Percentiles rank a stretch among this genome's conserved stretches.
Conservation (phyloP, 768 basidiomycete genomes). For the Pulveroboletus frians region DNA sequence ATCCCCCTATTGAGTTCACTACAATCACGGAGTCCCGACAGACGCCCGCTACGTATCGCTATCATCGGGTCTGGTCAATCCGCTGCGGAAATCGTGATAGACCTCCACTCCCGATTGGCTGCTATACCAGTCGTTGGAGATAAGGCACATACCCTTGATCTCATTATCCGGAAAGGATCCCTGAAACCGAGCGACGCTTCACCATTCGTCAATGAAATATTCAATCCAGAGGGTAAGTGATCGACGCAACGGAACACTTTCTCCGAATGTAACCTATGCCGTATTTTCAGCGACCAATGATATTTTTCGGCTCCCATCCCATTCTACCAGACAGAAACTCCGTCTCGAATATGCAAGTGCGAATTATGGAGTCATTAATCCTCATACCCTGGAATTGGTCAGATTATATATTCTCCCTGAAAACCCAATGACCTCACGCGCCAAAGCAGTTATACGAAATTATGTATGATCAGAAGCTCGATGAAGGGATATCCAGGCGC, state of each 20-base stretch:
- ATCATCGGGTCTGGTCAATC: slow-evolving; percentile 48
- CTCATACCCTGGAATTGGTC: slow-evolving; percentile 40
- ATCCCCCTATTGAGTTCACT: slow-evolving; percentile 30
- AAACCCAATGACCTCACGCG: neutral
- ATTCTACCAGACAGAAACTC: slow-evolving; percentile 31
- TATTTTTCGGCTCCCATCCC: slow-evolving; percentile 36
- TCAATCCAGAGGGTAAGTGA: slow-evolving; percentile 43
- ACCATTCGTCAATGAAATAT: slow-evolving; percentile 51
- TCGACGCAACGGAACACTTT: neutral
- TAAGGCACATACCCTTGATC: slow-evolving; percentile 39
- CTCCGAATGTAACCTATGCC: neutral
- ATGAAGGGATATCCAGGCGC: slow-evolving; percentile 38
- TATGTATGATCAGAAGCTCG: slow-evolving; percentile 47
- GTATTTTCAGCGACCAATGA: slow-evolving; percentile 35
- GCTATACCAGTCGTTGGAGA: slow-evolving; percentile 23
- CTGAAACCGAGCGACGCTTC: slow-evolving; percentile 50
- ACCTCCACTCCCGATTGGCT: slow-evolving; percentile 38
- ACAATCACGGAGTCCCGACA: slow-evolving; percentile 13
- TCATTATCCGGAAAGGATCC: slow-evolving; percentile 48
- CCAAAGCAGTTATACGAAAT: slow-evolving; percentile 41
- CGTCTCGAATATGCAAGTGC: slow-evolving; percentile 44
- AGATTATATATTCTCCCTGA: slow-evolving; percentile 8
- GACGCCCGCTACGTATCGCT: slow-evolving; percentile 36
- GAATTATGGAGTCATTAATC: slow-evolving; percentile 52
- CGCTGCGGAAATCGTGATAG: slow-evolving; percentile 43